Conservation (phyloP, 305 asterid species). For the Plantago rigida region DNA sequence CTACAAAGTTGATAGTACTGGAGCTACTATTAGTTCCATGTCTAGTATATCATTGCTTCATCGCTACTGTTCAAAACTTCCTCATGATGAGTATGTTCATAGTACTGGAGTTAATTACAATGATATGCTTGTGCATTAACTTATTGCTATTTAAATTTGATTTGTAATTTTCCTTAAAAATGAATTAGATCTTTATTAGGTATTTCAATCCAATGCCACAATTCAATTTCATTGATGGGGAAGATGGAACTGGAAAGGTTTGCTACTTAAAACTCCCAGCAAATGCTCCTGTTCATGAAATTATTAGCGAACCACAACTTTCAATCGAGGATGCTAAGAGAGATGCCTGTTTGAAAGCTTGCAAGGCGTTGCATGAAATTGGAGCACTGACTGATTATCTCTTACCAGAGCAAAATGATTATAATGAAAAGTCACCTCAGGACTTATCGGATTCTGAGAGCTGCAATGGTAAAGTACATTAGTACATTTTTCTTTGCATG, state of each 20-base stretch:
- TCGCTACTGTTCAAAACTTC: slow-evolving; percentile 84
- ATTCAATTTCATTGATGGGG: slow-evolving; percentile 56
- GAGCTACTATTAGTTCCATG: slow-evolving; percentile 75
- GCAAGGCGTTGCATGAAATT: slow-evolving; percentile 70
- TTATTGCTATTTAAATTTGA: slow-evolving; percentile 18
- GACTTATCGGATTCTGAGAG: slow-evolving; percentile 51
- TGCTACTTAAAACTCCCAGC: slow-evolving; percentile 76
- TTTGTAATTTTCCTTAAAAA: slow-evolving; percentile 7
- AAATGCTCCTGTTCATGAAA: slow-evolving; percentile 74
- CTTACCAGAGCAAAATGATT: slow-evolving; percentile 65
- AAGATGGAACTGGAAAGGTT: slow-evolving; percentile 65
- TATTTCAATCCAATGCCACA: slow-evolving; percentile 69
- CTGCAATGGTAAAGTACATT: slow-evolving; percentile 44
- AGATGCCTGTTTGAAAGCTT: slow-evolving; percentile 89
- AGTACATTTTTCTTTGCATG: slow-evolving; percentile 14
- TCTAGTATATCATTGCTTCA: slow-evolving; percentile 76
- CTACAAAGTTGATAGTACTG: slow-evolving; percentile 67
- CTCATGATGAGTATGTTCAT: slow-evolving; percentile 82
- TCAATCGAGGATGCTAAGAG: slow-evolving; percentile 68
- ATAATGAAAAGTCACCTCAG: slow-evolving; percentile 36
- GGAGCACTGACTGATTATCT: slow-evolving; percentile 91
- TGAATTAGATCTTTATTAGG: slow-evolving; percentile 35
- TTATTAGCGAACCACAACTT: slow-evolving; percentile 55
- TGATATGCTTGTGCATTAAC: slow-evolving; percentile 11
- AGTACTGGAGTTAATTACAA: slow-evolving; percentile 24